Percentiles rank a stretch among this genome's conserved stretches.
phyloP scores from a whole-genome alignment of 352 stramenopile genomes.

The Phytopythium montanum region DNA sequence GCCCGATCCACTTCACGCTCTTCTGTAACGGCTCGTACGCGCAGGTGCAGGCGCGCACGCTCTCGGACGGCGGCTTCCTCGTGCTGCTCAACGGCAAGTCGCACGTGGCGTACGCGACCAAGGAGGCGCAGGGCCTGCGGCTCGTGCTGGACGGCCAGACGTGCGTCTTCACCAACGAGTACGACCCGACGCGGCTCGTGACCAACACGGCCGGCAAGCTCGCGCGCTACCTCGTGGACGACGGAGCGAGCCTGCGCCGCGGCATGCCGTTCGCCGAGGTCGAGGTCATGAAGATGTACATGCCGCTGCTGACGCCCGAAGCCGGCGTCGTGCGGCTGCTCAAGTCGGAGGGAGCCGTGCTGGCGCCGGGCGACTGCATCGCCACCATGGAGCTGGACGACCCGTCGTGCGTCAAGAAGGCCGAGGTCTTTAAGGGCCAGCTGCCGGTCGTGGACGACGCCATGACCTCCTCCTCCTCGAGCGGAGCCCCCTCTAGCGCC shows the following conservation, averaged over 20 bases:
- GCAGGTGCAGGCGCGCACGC: conserved; percentile 92
- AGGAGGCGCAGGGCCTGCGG: conserved; percentile 86
- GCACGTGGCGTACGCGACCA: conserved; percentile 96
- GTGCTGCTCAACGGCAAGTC: conserved; percentile 96
- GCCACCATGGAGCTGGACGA: conserved; percentile 98
- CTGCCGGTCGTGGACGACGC: conserved; percentile 42
- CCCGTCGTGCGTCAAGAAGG: conserved; percentile 95
- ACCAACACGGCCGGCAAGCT: conserved; percentile 99
- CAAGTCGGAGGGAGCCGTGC: conserved; percentile 95
- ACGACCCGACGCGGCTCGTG: conserved; percentile 97
- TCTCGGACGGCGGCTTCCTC: conserved; percentile 98
- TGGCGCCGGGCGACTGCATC: conserved; percentile 96
- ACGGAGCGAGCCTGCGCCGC: conserved; percentile 89
- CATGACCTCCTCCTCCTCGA: conserved; percentile 21
- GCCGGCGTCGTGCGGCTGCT: conserved; percentile 93
- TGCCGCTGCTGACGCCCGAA: conserved; percentile 98
- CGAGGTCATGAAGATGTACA: conserved; percentile 99
- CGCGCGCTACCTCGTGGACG: conserved; percentile 97
- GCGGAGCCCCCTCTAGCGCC: conserved; percentile 3
- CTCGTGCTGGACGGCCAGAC: conserved; percentile 95
- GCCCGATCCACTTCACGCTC: conserved; percentile 91
- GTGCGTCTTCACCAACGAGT: conserved; percentile 98
- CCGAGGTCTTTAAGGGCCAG: conserved; percentile 89
- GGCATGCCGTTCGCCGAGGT: conserved; percentile 88
- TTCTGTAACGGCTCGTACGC: conserved; percentile 86